Evolutionary conservation across 108 stramenopile genomes (phyloP).

Genomic region (Skeletonema potamos): DNA sequence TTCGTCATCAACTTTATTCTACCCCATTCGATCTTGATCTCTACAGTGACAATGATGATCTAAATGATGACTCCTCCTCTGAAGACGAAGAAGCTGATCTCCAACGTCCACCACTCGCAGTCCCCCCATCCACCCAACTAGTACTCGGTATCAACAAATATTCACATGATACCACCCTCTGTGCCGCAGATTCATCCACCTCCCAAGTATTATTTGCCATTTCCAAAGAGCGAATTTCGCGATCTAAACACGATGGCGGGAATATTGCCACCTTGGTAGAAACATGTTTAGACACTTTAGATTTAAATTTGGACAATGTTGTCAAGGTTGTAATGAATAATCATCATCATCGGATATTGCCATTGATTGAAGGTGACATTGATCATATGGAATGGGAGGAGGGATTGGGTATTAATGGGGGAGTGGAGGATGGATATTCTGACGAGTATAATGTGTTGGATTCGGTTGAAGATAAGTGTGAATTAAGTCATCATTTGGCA

Average conservation of each 20-base stretch:
- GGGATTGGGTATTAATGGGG: constrained; percentile 74
- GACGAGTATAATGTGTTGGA: constrained; percentile 72
- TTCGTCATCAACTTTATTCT: constrained; percentile 10
- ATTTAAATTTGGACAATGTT: constrained; percentile 73
- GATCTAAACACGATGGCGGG: constrained; percentile 91
- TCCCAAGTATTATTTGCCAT: constrained; percentile 84
- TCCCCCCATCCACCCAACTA: constrained; percentile 59
- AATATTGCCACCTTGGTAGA: constrained; percentile 81
- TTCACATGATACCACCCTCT: constrained; percentile 87
- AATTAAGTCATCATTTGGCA: constrained; percentile 94
- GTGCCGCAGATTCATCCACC: constrained; percentile 76
- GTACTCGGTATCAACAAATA: constrained; percentile 94
- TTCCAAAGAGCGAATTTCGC: constrained; percentile 88
- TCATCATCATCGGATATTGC: constrained; percentile 91
- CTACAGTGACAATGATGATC: constrained; percentile 52
- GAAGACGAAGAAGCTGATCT: constrained; percentile 14
- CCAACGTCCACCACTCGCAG: constrained; percentile 44
- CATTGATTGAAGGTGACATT: constrained; percentile 56
- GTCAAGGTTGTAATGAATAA: constrained; percentile 90
- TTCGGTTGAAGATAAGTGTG: constrained; percentile 42
- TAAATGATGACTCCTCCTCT: constrained; percentile 25
- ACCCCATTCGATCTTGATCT: constrained; percentile 84
- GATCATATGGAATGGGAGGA: constrained; percentile 80
- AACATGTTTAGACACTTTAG: constrained; percentile 73
- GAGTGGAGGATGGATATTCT: constrained; percentile 64